Evolutionary conservation across 2,329 filamentous ascomycete species (phyloP), one percentile per base, ranked within the genome.

Genomic region (Penicillium fuscoglaucum): DNA sequence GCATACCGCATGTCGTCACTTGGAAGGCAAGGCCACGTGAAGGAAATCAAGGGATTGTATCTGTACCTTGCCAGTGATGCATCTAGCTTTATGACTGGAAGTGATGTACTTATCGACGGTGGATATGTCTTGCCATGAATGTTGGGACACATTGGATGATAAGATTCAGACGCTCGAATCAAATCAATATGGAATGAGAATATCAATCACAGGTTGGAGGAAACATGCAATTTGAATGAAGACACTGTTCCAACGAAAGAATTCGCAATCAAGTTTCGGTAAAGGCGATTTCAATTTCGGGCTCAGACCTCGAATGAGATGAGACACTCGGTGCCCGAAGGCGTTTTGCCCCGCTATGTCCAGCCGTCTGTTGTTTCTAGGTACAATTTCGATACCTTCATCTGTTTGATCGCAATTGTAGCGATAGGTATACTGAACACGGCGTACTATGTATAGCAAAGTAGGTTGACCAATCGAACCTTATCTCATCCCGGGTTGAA

Each of bases 51-150:
- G 61, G 72, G 77, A 60, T 17, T 80, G 17, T 72, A 80, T 52
- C 69, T 80, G 3, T 81, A 79, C 60, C 70, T 80, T 15, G 79
- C 79, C 3, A 78, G 74, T 60, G 76, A 80, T 68, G 78, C 79
- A 3, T 79, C 75, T 28, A 76, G 71, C 9, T 82, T 79, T 57
- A 80, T 79, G 74, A 81, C 79, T 6, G 79, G 80, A 21, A 75
- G 78, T 39, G 78, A 81, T 60, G 67, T 81, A n/a, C 59, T 81
- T 31, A 77, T 81, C 52, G 80, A 81, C 56, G 79, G 80, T 41
- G 80, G 79, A 1, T 82, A 81, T 65, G 79, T 68, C 41, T 55
- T 72, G 46, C 68, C 70, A 17, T 72, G 19, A 59, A 19, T 6
- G 8, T 4, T 48, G 9, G 19, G 17, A 35, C 19, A 24, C 12